phyloP scores from a whole-genome alignment of 306 rosid species.

The Glycine soja region DNA sequence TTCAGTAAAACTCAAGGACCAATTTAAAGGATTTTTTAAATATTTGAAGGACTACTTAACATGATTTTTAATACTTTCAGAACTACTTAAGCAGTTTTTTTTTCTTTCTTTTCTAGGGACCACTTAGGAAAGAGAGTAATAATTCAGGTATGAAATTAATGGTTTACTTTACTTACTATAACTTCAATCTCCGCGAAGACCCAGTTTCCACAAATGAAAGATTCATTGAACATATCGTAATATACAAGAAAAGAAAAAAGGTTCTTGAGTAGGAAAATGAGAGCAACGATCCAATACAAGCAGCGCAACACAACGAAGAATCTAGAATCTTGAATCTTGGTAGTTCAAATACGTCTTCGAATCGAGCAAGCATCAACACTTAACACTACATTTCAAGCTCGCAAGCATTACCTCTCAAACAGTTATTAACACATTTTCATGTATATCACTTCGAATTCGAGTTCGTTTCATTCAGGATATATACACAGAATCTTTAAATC shows the following conservation, averaged over 20 bases:
- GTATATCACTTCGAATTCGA: background rate
- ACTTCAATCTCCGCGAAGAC: background rate
- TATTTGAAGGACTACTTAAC: too few species aligned
- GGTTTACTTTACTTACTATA: background rate
- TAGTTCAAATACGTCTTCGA: conserved; percentile 13
- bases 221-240: background rate
- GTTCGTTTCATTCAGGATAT: background rate
- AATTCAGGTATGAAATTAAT: background rate
- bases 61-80: too few species aligned
- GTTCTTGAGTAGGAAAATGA: background rate
- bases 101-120: background rate
- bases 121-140: background rate
- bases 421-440: background rate
- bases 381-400: background rate
- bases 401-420: background rate
- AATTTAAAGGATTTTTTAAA: too few species aligned
- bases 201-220: background rate
- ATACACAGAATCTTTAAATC: background rate
- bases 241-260: background rate
- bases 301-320: conserved; percentile 1
- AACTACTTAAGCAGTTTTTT: background rate
- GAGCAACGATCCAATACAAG: background rate
- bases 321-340: background rate
- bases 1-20: too few species aligned
- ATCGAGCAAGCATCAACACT: background rate